Conservation (phyloP, 176 grass and related monocot genomes). For the Carex scoparia region DNA sequence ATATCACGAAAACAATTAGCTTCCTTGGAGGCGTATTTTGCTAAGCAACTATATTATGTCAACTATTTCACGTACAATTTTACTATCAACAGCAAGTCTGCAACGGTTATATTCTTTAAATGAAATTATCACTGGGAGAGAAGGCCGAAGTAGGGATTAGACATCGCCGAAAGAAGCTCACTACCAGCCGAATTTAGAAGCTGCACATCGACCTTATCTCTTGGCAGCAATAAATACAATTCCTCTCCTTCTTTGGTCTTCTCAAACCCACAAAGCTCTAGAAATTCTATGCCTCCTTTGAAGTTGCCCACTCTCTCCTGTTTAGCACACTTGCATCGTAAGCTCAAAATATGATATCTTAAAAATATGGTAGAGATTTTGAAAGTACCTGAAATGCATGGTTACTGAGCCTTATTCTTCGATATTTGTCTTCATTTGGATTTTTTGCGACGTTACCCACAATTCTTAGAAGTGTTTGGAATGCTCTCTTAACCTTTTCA, state of each 20-base stretch:
- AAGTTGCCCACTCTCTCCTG: constrained; percentile 62
- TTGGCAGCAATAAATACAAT: constrained; percentile 51
- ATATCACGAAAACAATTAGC: background rate
- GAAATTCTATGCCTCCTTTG: constrained; percentile 56
- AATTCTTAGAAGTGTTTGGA: constrained; percentile 56
- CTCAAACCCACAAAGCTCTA: constrained; percentile 82
- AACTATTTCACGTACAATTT: background rate
- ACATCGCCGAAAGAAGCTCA: constrained; percentile 52
- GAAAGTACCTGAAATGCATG: constrained; percentile 52
- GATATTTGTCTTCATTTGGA: constrained; percentile 75
- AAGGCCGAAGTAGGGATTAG: constrained; percentile 72
- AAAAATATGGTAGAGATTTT: background rate
- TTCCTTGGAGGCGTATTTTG: background rate
- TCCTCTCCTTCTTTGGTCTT: constrained; percentile 28
- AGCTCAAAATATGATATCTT: background rate
- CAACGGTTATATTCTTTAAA: background rate
- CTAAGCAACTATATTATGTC: background rate
- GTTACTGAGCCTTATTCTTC: constrained; percentile 65
- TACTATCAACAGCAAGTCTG: background rate
- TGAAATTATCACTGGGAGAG: constrained; percentile 45
- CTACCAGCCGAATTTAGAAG: constrained; percentile 35
- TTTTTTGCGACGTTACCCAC: constrained; percentile 52
- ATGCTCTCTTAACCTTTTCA: constrained; percentile 54
- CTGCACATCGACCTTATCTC: constrained; percentile 39
- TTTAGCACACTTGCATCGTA: constrained; percentile 9